Evolutionary conservation across 1,284 basidiomycete genomes (phyloP).

Genomic region (Naganishia sp.): DNA sequence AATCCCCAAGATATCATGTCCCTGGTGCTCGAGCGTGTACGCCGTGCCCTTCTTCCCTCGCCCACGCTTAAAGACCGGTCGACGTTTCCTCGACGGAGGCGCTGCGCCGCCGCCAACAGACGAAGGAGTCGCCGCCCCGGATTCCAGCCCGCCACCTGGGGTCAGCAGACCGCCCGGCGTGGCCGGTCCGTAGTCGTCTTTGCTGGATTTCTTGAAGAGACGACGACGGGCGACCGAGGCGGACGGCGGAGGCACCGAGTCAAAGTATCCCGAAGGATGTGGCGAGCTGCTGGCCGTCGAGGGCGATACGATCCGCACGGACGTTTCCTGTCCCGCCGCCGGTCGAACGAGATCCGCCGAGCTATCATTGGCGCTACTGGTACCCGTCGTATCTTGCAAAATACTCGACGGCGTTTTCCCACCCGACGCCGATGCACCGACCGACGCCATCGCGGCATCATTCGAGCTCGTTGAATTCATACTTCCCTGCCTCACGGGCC

Average conservation of each 20-base stretch:
- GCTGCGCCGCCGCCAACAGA: background rate
- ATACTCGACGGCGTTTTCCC: background rate
- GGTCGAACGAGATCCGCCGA: background rate
- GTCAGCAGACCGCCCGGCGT: conserved; percentile 6
- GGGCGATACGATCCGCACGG: conserved; percentile 14
- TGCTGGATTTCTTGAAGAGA: conserved; percentile 26
- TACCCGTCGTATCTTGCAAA: background rate
- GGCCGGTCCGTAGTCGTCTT: conserved; percentile 4
- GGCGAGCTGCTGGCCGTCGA: conserved; percentile 11
- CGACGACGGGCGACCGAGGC: background rate
- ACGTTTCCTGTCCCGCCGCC: conserved; percentile 1
- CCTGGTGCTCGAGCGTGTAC: conserved; percentile 67
- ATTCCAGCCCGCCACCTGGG: conserved; percentile 28
- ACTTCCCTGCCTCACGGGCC: conserved; percentile 15
- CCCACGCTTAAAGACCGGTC: conserved; percentile 29
- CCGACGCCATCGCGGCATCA: background rate
- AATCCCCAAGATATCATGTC: conserved; percentile 83
- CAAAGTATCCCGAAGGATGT: conserved; percentile 29
- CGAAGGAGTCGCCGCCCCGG: conserved; percentile 41
- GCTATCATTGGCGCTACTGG: background rate
- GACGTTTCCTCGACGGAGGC: conserved; percentile 2
- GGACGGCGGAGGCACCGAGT: conserved; percentile 1
- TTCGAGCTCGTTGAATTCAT: conserved; percentile 21
- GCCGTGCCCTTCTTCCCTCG: conserved; percentile 47
- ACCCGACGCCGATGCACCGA: background rate